A percentile compares a stretch with the other conserved stretches of the same genome.
These are phyloP conservation scores for Sugiyamaella sp. DNA, from an alignment of 1,139 yeast species.

Conservation along the genomic window DNA sequence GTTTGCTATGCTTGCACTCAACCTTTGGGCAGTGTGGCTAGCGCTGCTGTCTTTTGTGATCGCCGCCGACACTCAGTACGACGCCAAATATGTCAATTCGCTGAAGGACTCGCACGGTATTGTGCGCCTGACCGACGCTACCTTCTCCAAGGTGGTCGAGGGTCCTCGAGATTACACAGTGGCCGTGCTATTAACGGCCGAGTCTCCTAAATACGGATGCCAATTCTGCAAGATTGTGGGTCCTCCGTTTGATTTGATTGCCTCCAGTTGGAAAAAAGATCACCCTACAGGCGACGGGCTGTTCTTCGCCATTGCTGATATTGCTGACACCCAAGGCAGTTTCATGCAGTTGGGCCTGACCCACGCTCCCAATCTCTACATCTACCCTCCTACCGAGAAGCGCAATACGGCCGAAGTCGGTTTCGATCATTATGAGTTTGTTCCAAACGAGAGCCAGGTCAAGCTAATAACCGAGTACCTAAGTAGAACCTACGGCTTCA, in stretches of 20 bases:
- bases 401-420: conserved; percentile 42
- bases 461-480: conserved; percentile 45
- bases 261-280: conserved; percentile 58
- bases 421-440: conserved; percentile 49
- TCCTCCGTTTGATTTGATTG: conserved; percentile 65
- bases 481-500: conserved; percentile 47
- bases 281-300: conserved; percentile 54
- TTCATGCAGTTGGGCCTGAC: conserved; percentile 59
- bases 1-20: conserved; percentile 2
- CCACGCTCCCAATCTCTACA: conserved; percentile 77
- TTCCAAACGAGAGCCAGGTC: conserved; percentile 56
- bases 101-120: conserved; percentile 38
- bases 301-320: conserved; percentile 76
- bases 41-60: background rate
- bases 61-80: conserved; percentile 2
- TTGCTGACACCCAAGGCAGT: conserved; percentile 56
- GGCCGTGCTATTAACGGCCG: conserved; percentile 71
- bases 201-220: conserved; percentile 74
- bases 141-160: conserved; percentile 58
- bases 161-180: conserved; percentile 75
- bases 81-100: conserved; percentile 15
- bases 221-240: conserved; percentile 69
- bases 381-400: conserved; percentile 61
- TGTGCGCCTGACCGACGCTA: conserved; percentile 60
- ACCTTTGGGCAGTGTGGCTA: conserved; percentile 5